phyloP scores from a whole-genome alignment of 805 yeast species.

The Starmerella bacillaris region DNA sequence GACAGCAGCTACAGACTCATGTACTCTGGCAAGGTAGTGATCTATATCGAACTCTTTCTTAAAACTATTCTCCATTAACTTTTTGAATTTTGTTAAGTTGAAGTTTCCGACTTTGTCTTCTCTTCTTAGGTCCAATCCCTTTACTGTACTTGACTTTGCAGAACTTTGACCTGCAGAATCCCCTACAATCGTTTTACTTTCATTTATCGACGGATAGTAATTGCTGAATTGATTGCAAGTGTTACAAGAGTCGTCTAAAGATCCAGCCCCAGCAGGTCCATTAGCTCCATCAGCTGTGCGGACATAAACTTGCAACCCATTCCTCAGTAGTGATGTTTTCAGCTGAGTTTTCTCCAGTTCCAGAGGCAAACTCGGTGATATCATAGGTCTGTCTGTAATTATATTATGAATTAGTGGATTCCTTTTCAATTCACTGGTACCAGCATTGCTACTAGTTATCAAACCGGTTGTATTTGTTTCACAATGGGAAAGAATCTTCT shows the following conservation, averaged over 20 bases:
- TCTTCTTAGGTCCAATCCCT: slow-evolving; percentile 28
- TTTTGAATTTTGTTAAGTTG: slow-evolving; percentile 39
- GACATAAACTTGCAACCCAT: slow-evolving; percentile 46
- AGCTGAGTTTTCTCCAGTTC: slow-evolving; percentile 35
- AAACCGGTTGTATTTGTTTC: slow-evolving; percentile 57
- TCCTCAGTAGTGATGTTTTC: slow-evolving; percentile 62
- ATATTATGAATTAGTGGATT: slow-evolving; percentile 85
- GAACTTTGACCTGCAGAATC: no score
- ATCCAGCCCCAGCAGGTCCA: no score
- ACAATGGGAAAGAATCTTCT: slow-evolving; percentile 32
- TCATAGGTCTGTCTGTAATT: slow-evolving; percentile 75
- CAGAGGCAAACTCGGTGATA: slow-evolving; percentile 80
- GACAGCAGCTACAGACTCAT: slow-evolving; percentile 49
- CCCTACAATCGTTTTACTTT: no score
- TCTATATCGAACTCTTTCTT: slow-evolving; percentile 45
- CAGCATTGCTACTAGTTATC: slow-evolving; percentile 67
- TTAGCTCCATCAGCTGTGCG: slow-evolving; percentile 17
- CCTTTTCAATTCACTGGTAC: slow-evolving; percentile 33
- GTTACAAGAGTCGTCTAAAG: no score
- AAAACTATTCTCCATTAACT: slow-evolving; percentile 63
- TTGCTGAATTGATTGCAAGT: no score
- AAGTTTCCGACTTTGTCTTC: slow-evolving; percentile 28
- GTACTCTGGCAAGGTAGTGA: slow-evolving; percentile 49
- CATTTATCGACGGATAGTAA: no score
- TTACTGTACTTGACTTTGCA: no score